A percentile compares a stretch with the other conserved stretches of the same genome.
Evolutionary conservation across 2,329 filamentous ascomycete genomes (phyloP).

Genomic region (Fusarium sp.): DNA sequence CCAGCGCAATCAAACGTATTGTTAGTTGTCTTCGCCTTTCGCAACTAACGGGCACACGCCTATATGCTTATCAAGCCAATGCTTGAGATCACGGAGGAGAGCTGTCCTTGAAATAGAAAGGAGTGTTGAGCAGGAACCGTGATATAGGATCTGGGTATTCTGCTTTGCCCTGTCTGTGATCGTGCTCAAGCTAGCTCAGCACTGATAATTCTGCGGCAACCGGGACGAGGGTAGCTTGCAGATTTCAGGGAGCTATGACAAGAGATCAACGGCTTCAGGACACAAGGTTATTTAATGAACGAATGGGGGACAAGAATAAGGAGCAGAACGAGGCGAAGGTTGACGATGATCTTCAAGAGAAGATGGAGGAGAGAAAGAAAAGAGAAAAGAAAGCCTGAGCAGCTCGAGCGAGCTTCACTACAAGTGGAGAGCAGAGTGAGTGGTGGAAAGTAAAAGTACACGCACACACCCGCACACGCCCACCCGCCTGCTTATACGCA

Average conservation of each 20-base stretch:
- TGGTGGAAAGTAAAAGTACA: constrained; percentile 41
- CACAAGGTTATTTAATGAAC: constrained; percentile 27
- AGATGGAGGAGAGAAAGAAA: constrained; percentile 39
- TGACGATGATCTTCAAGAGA: constrained; percentile 29
- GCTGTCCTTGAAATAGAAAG: constrained; percentile 28
- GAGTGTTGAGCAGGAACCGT: constrained; percentile 25
- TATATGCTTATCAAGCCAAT: constrained; percentile 20
- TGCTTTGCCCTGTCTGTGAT: constrained; percentile 16
- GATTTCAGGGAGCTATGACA: constrained; percentile 31
- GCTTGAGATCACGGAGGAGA: constrained; percentile 15
- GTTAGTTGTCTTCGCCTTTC: constrained; percentile 20
- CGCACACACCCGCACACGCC: constrained; percentile 43
- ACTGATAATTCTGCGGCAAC: constrained; percentile 28
- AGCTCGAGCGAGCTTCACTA: constrained; percentile 38
- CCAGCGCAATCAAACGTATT: constrained; percentile 23
- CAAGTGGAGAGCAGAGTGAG: constrained; percentile 37
- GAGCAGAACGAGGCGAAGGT: constrained; percentile 23
- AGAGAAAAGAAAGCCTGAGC: constrained; percentile 40
- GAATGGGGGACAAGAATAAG: constrained; percentile 32
- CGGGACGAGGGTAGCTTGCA: constrained; percentile 33
- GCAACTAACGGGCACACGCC: constrained; percentile 10
- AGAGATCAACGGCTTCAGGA: constrained; percentile 34
- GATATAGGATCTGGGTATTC: constrained; percentile 15
- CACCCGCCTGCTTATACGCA: constrained; percentile 46
- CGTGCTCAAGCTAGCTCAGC: constrained; percentile 12